Base-by-base conservation (phyloP, 306 rosid species). In the Medicago lupulina region DNA sequence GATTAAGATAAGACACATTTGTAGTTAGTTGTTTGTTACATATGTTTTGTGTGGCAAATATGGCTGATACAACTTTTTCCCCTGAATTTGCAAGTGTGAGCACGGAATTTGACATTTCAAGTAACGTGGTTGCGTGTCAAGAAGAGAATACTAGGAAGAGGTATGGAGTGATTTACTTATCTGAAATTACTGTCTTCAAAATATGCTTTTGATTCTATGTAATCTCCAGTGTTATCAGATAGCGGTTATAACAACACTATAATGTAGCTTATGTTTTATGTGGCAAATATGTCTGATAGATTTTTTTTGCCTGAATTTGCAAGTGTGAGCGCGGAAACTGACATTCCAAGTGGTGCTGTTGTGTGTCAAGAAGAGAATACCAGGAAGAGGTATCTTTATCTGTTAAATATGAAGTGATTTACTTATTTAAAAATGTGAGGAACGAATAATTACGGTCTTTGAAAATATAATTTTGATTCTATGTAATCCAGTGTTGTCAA, bases 371-470 rank as follows among this genome's bases (percentile, higher is more conserved):
- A 54, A 80, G 95, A 71, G 71, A 79, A 44, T 75, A 16, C 68
- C 68, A 84, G 91, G 65, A 94, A 94, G 84, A 92, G 96, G 98
- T 92, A 82, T 78, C 8, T 53, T 67, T 61, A 65, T 73, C 41
- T 41, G 25, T 67, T 67, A n/a, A 44, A 11, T 59, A 17, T 75
- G 49, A 49, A 55, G 73, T 79, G 71, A 49, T 75, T 21, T 55
- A 34, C 49, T 41, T 57, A 4, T 47, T 17, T 43, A 43, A 41
- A 16, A 71, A 50, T 40, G 39, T 36, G 61, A 49, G 40, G 49
- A 58, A 14, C 31, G 23, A 67, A 59, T 39, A 9, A n/a, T 72
- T 66, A 73, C 40, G 51, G 59, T 25, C 69, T 38, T 77, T 17
- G 41, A 13, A 62, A 54, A 21, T 61, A 21, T 44, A 8, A 21